These are phyloP conservation scores for Hypoxylon sp. DNA, from an alignment of 2,329 filamentous ascomycete genomes.

Conservation along the genomic window DNA sequence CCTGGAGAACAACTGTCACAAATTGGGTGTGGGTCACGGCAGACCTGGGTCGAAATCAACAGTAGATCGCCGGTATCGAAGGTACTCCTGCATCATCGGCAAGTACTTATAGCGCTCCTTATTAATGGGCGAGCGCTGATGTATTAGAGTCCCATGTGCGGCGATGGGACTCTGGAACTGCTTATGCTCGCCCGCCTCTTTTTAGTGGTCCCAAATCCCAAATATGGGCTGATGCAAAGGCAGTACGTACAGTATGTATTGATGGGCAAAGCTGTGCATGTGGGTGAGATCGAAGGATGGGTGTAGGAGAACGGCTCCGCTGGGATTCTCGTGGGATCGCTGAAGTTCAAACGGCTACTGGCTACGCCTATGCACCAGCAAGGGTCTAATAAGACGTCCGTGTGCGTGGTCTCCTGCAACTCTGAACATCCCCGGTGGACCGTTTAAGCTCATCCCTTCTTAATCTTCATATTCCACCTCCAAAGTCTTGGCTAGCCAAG, in stretches of 20 bases:
- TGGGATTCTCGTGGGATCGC: conserved; percentile 56
- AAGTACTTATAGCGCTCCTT: conserved; percentile 61
- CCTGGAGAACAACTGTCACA: conserved; percentile 68
- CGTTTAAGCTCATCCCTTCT: conserved; percentile 50
- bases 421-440: conserved; percentile 48
- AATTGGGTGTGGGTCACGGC: conserved; percentile 67
- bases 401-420: conserved; percentile 44
- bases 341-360: conserved; percentile 59
- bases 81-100: conserved; percentile 55
- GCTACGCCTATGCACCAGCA: conserved; percentile 47
- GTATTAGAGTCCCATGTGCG: conserved; percentile 55
- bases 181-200: conserved; percentile 49
- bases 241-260: conserved; percentile 43
- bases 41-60: conserved; percentile 60
- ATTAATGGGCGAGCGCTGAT: conserved; percentile 58
- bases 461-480: conserved; percentile 30
- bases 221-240: conserved; percentile 46
- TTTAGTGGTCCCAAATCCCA: conserved; percentile 50
- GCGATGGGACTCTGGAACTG: conserved; percentile 52
- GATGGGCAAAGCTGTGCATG: conserved; percentile 48
- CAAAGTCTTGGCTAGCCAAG: conserved; percentile 46
- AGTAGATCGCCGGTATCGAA: conserved; percentile 56
- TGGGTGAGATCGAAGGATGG: conserved; percentile 55
- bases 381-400: conserved; percentile 48
- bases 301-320: conserved; percentile 53